Percentiles rank a stretch among this genome's conserved stretches.
Conservation (phyloP, 495 filamentous ascomycete species). For the Aspergillus steynii region DNA sequence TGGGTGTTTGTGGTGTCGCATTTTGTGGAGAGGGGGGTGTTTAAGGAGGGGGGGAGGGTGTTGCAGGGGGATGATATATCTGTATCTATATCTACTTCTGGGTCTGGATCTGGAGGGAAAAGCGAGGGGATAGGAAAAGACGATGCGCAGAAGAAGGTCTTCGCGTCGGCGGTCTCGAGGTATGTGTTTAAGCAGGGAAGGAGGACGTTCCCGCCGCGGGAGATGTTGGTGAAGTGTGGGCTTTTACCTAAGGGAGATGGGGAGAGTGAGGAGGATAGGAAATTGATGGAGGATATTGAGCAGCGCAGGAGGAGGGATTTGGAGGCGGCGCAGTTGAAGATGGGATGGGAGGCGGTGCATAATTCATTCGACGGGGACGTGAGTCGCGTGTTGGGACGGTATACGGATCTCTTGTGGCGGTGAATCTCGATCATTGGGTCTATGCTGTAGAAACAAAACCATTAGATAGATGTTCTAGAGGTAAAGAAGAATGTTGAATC, state of each 20-base stretch:
- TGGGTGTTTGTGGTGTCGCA: conserved; percentile 68
- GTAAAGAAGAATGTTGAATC: neutral
- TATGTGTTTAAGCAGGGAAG: conserved; percentile 77
- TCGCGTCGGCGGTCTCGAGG: conserved; percentile 44
- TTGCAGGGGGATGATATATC: neutral
- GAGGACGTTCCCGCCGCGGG: conserved; percentile 68
- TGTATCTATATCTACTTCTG: no score
- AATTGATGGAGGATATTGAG: conserved; percentile 4
- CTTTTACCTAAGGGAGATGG: conserved; percentile 54
- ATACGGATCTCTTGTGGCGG: conserved; percentile 10
- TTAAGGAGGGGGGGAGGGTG: neutral
- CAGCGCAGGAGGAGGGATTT: conserved; percentile 9
- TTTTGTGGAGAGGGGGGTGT: conserved; percentile 55
- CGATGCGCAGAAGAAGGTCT: conserved; percentile 11
- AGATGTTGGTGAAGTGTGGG: conserved; percentile 56
- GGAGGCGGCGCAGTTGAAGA: conserved; percentile 12
- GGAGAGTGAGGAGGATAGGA: conserved; percentile 15
- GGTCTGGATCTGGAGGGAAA: no score
- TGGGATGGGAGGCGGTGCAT: conserved; percentile 16
- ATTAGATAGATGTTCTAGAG: no score
- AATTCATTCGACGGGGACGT: conserved; percentile 10
- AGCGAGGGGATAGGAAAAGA: neutral
- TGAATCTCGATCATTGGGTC: neutral
- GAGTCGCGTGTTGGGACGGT: conserved; percentile 5
- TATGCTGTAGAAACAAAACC: no score